Conservation (phyloP, 805 yeast genomes). For the Zygosaccharomyces kombuchaensis region DNA sequence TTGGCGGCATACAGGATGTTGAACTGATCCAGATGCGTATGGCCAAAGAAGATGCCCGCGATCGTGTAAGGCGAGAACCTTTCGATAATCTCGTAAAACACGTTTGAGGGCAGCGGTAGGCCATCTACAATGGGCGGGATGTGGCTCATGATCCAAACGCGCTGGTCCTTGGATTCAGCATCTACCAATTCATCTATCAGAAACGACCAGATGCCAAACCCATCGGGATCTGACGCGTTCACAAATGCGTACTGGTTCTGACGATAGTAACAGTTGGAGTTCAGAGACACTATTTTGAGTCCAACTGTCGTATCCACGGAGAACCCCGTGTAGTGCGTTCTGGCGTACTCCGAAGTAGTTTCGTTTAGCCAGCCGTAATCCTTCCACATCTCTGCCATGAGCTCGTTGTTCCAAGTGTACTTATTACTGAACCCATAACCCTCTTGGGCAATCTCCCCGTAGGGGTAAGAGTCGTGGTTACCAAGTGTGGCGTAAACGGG, state of each 20-base stretch:
- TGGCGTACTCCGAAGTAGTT: slow-evolving; percentile 34
- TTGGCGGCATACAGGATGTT: slow-evolving; percentile 49
- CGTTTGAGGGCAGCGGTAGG: slow-evolving; percentile 55
- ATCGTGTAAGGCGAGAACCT: slow-evolving; percentile 66
- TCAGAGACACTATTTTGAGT: slow-evolving; percentile 55
- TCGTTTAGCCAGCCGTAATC: slow-evolving; percentile 44
- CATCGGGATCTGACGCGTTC: slow-evolving; percentile 51
- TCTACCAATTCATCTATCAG: slow-evolving; percentile 57
- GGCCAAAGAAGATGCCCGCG: slow-evolving; percentile 67
- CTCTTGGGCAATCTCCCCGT: slow-evolving; percentile 61
- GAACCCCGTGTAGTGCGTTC: slow-evolving; percentile 58
- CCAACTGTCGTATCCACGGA: slow-evolving; percentile 53
- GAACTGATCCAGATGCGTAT: slow-evolving; percentile 68
- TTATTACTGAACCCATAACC: slow-evolving; percentile 41
- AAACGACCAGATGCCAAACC: slow-evolving; percentile 60
- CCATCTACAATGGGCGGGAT: slow-evolving; percentile 60
- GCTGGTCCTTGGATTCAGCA: slow-evolving; percentile 51
- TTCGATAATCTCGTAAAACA: slow-evolving; percentile 53
- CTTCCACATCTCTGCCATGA: slow-evolving; percentile 47
- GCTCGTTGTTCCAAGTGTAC: slow-evolving; percentile 45
- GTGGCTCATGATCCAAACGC: slow-evolving; percentile 73
- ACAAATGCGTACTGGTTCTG: slow-evolving; percentile 56
- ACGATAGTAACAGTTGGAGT: slow-evolving; percentile 64
- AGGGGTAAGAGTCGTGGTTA: slow-evolving; percentile 70
- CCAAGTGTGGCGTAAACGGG: slow-evolving; percentile 64